Percentiles rank a stretch among this genome's conserved stretches.
These are phyloP conservation scores for Leishmania tropica DNA, from an alignment of 208 protist genomes.

Conservation along the genomic window DNA sequence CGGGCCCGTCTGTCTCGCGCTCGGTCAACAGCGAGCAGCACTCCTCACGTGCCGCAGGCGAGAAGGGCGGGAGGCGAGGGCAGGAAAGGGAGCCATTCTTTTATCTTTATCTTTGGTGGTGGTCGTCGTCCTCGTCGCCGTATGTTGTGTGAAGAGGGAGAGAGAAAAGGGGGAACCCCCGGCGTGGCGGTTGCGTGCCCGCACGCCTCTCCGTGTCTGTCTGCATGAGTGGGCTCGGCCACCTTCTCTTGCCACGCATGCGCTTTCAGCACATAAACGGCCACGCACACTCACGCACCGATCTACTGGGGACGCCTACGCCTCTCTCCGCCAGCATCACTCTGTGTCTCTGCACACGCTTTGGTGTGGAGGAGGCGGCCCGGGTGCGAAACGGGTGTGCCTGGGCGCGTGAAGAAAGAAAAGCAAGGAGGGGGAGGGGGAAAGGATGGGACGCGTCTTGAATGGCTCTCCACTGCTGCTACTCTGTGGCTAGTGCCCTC, in stretches of 20 bases:
- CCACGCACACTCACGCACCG: background rate
- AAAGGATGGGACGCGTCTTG: background rate
- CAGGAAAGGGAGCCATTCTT: background rate
- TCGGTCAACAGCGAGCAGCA: background rate
- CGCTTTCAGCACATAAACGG: background rate
- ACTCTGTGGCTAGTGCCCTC: constrained; percentile 17
- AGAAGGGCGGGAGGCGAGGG: background rate
- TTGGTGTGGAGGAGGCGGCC: background rate
- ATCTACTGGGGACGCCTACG: background rate
- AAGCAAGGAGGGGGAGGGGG: background rate
- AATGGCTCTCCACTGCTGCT: background rate
- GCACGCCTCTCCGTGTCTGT: background rate
- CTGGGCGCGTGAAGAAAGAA: background rate
- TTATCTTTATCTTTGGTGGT: background rate
- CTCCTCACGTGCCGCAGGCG: background rate
- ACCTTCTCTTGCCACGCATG: background rate
- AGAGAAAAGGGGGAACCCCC: background rate
- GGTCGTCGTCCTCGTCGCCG: no score
- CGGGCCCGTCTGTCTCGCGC: background rate
- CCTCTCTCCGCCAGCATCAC: background rate
- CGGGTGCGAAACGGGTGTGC: background rate
- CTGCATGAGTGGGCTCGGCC: background rate
- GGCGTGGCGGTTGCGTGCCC: background rate
- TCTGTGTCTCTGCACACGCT: background rate
- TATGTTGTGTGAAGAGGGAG: no score